Evolutionary conservation across 208 protist species (phyloP), one percentile per base, ranked within the genome.

Genomic region (Trypanosoma rangeli): DNA sequence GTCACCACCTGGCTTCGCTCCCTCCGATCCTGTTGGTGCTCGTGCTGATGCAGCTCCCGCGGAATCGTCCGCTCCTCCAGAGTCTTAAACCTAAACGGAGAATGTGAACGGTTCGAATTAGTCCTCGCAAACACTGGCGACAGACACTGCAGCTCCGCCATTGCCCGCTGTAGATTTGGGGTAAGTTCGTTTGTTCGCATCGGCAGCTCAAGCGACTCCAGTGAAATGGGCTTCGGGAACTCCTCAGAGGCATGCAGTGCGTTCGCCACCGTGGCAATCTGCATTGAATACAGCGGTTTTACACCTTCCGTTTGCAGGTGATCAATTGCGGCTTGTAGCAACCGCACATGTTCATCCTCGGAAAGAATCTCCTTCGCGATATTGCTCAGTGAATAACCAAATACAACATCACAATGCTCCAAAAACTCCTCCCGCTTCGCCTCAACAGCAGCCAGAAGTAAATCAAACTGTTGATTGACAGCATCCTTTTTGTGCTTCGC

Each of bases 261-360:
- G 52, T 92, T 85, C 0, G 90, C 90, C 29, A 95, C 83, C 22
- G 90, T 95, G 15, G 87, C 90, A 52, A 95, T 84, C 73, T 95
- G 90, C 81, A 95, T 89, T 3, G 90, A 91, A 70, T 90, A 92
- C 26, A 95, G 64, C 8, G 90, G 77, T 18, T 78, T 79, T 12
- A 76, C 69, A 20, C 37, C 57, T 42, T 92, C 90, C 2, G 77
- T 73, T 33, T 68, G 82, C 5, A 90, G 74, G 67, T 95, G 90
- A 24, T 90, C 80, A 16, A 80, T 76, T n/a, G 86, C 85, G 9
- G 90, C 85, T 18, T 66, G 56, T 20, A 95, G 62, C 39, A 95
- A 76, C 63, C 88, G 79, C 57, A 91, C 74, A 64, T 89, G 89
- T 73, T 95, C 90, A 49, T 93, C 84, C 5, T 77, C 74, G 18